Evolutionary conservation across 1,139 yeast genomes (phyloP).

Genomic region (Saccharomycopsis crataegensis): DNA sequence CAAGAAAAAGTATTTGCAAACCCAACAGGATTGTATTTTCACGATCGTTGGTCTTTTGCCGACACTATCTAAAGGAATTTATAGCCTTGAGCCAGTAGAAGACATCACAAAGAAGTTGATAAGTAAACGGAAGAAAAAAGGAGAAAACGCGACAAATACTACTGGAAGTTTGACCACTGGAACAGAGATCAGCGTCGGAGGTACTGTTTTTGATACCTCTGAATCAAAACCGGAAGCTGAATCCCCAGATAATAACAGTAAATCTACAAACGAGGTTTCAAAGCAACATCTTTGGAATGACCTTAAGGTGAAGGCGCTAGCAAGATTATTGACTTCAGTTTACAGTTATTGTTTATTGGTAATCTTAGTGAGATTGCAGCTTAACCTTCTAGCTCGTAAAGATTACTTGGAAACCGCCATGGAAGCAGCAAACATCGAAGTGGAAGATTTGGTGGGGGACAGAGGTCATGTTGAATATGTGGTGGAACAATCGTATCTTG

Average conservation of each 20-base stretch:
- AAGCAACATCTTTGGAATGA: slow-evolving; percentile 84
- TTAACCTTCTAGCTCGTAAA: slow-evolving; percentile 81
- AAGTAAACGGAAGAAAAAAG: slow-evolving; percentile 48
- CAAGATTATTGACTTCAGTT: slow-evolving; percentile 65
- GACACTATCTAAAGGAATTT: slow-evolving; percentile 58
- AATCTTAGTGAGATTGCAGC: slow-evolving; percentile 73
- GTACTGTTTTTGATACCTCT: no score
- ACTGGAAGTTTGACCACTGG: slow-evolving; percentile 17
- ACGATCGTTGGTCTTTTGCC: slow-evolving; percentile 82
- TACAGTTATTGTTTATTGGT: slow-evolving; percentile 66
- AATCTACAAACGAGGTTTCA: slow-evolving; percentile 33
- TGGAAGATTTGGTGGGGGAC: slow-evolving; percentile 15
- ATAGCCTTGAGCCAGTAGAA: slow-evolving; percentile 64
- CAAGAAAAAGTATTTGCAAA: slow-evolving; percentile 70
- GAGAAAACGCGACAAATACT: slow-evolving; percentile 13
- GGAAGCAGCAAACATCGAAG: slow-evolving; percentile 42
- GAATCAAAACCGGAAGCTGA: no score
- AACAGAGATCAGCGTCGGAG: slow-evolving; percentile 17
- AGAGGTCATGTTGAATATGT: slow-evolving; percentile 34
- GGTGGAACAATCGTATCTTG: slow-evolving; percentile 76
- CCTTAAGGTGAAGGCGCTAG: slow-evolving; percentile 65
- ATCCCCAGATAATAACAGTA: not conserved
- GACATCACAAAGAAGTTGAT: slow-evolving; percentile 57
- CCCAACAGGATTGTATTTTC: slow-evolving; percentile 83
- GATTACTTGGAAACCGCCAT: slow-evolving; percentile 78